A percentile compares a stretch with the other conserved stretches of the same genome.
These are phyloP conservation scores for Arbutus unedo DNA, from an alignment of 148 eudicot genomes.

Conservation along the genomic window DNA sequence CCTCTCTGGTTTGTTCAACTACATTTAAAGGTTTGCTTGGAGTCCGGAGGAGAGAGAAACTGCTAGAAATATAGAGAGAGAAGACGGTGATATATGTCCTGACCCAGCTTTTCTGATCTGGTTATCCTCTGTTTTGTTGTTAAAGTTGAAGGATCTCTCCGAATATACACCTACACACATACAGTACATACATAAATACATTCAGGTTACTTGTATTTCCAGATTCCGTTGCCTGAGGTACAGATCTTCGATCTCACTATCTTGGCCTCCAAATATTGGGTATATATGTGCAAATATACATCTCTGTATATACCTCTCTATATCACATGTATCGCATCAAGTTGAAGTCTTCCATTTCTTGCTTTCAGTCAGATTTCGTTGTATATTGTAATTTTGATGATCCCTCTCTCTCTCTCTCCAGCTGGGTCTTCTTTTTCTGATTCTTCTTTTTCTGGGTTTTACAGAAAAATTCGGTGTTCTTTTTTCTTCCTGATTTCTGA, in stretches of 20 bases:
- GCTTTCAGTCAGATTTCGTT: neutral
- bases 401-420: neutral
- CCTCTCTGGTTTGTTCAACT: conserved; percentile 10
- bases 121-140: conserved; percentile 4
- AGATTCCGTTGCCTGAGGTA: conserved; percentile 8
- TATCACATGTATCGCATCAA: neutral
- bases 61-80: conserved; percentile 5
- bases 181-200: neutral
- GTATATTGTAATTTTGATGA: neutral
- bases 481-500: conserved; percentile 8
- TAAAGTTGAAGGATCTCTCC: conserved; percentile 13
- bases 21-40: neutral
- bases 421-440: neutral
- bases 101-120: conserved; percentile 21
- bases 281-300: neutral
- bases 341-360: neutral
- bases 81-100: neutral
- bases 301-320: neutral
- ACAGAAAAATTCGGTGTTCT: neutral
- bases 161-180: neutral
- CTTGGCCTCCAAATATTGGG: conserved; percentile 5
- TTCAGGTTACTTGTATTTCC: neutral
- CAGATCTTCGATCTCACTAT: neutral
- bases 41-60: conserved; percentile 19
- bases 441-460: neutral